These are phyloP conservation scores for Rugonectria rugulosa DNA, from an alignment of 2,329 filamentous ascomycete species.

Conservation along the genomic window DNA sequence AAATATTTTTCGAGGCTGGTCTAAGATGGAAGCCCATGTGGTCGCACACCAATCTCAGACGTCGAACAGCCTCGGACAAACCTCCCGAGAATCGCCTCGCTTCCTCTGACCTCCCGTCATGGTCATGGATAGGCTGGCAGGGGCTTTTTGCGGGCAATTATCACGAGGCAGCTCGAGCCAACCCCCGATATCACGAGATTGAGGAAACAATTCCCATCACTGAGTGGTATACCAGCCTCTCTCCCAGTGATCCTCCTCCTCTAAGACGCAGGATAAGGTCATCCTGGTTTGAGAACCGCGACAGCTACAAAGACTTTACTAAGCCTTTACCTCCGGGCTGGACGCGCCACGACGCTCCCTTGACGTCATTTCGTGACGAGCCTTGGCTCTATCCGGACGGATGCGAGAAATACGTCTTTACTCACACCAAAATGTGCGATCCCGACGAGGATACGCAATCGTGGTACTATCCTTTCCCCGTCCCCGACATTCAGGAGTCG, in stretches of 20 bases:
- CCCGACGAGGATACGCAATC: not conserved
- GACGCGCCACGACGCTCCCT: constrained; percentile 6
- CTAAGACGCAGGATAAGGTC: constrained; percentile 7
- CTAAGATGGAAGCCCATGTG: not conserved
- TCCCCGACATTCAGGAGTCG: constrained; percentile 2
- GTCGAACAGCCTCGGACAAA: not conserved
- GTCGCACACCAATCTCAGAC: not conserved
- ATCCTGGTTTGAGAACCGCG: constrained; percentile 11
- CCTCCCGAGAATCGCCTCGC: not conserved
- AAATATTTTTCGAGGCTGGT: constrained; percentile 18
- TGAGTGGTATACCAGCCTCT: constrained; percentile 10
- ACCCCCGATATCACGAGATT: not conserved
- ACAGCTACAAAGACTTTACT: constrained; percentile 1
- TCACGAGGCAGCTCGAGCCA: not conserved
- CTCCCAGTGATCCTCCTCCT: not conserved
- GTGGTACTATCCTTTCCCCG: constrained; percentile 22
- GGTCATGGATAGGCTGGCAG: constrained; percentile 25
- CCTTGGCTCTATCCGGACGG: not conserved
- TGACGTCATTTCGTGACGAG: not conserved
- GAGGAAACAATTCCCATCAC: constrained; percentile 10
- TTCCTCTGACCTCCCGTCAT: constrained; percentile 10
- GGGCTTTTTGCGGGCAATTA: not conserved
- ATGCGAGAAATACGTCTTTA: constrained; percentile 6
- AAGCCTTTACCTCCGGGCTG: constrained; percentile 7
- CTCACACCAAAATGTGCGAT: not conserved